These are phyloP conservation scores for Fusarium armeniacum DNA, from an alignment of 2,329 filamentous ascomycete species.

Conservation along the genomic window DNA sequence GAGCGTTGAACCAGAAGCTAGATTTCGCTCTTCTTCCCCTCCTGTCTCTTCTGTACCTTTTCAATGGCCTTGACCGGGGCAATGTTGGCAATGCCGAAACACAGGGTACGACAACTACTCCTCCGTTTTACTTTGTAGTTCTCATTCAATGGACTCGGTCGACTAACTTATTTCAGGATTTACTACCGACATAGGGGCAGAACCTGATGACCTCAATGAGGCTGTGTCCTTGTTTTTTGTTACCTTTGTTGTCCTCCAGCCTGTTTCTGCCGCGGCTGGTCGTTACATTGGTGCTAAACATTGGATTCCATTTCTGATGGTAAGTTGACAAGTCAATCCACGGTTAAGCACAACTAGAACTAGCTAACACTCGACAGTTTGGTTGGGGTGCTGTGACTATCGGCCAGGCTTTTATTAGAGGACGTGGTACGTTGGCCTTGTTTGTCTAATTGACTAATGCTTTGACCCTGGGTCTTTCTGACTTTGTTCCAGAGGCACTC, in stretches of 20 bases:
- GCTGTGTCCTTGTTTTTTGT: conserved; percentile 50
- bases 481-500: conserved; percentile 40
- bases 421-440: conserved; percentile 40
- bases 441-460: not conserved
- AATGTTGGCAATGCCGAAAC: conserved; percentile 60
- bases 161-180: conserved; percentile 37
- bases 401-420: conserved; percentile 47
- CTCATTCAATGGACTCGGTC: not conserved
- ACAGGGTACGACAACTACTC: conserved; percentile 47
- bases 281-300: conserved; percentile 47
- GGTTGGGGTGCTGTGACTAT: conserved; percentile 49
- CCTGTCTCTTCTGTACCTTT: conserved; percentile 57
- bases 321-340: conserved; percentile 16
- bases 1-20: conserved; percentile 54
- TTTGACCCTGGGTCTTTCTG: conserved; percentile 1
- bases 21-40: conserved; percentile 57
- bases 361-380: conserved; percentile 40
- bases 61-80: conserved; percentile 58
- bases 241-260: conserved; percentile 49
- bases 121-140: not conserved
- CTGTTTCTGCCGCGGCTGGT: conserved; percentile 47
- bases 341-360: not conserved
- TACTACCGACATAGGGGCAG: conserved; percentile 47
- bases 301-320: conserved; percentile 50
- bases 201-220: conserved; percentile 48